These are phyloP conservation scores for Taphrina pruni DNA, from an alignment of 1,139 yeast species.

Conservation along the genomic window DNA sequence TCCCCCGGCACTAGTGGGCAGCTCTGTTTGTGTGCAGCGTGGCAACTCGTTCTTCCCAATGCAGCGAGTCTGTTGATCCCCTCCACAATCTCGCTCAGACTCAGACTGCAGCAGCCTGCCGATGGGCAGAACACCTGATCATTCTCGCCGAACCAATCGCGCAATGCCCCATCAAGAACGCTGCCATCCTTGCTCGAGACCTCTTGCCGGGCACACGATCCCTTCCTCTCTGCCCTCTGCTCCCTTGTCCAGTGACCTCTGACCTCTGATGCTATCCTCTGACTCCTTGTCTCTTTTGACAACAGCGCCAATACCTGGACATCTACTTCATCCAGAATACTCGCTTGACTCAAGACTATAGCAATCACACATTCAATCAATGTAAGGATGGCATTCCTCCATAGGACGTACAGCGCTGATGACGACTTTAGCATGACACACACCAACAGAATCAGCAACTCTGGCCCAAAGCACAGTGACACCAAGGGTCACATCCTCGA, in stretches of 20 bases:
- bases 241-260: not conserved
- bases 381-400: not conserved
- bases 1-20: too few species aligned
- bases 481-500: conserved; percentile 39
- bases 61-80: not conserved
- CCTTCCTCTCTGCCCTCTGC: conserved; percentile 2
- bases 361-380: not conserved
- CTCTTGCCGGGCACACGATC: conserved; percentile 15
- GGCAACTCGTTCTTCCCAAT: not conserved
- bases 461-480: conserved; percentile 39
- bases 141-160: conserved; percentile 9
- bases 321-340: not conserved
- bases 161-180: conserved; percentile 4
- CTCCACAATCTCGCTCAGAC: not conserved
- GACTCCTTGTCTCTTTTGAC: not conserved
- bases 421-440: conserved; percentile 17
- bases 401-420: not conserved
- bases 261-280: not conserved
- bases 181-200: conserved; percentile 2
- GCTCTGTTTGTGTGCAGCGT: too few species aligned
- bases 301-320: not conserved
- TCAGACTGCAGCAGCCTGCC: not conserved
- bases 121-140: conserved; percentile 10
- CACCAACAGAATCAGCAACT: conserved; percentile 24
- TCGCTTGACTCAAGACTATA: too few species aligned